Base-by-base conservation (phyloP, 1,139 yeast species). In the Wickerhamomyces sp. region DNA sequence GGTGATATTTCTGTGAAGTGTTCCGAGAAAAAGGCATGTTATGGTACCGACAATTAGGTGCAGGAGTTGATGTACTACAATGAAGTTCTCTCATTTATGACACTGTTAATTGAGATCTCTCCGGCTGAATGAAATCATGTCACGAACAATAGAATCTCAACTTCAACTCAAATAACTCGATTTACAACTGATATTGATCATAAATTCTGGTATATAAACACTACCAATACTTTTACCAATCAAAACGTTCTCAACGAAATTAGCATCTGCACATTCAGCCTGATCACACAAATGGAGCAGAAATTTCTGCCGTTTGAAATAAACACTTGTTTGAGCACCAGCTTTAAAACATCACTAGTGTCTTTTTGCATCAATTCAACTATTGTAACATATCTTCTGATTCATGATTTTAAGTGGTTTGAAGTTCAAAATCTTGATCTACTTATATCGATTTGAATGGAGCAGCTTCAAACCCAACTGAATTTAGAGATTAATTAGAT, bases 381-480 rank as follows among this genome's bases (percentile, higher is more conserved):
- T 69, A 93, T 77, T 35, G 82, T 77, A 2, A 91, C 75, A 49
- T 87, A 76, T 51, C 77, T 76, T 48, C 98, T 73, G 40, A 93
- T 63, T 95, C 84, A 11, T 76, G 73, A 55, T 85, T 86, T 58
- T 76, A 23, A 87, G 60, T 8, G 69, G 62, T 37, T 77, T 77
- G 67, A 87, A 93, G 71, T 38, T 66, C 61, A 64, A 78, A 93
- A 41, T 74, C 68, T 15, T 71, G 75, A 15, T 88, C 76, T 2
- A 79, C 83, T 59, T 93, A 99, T 0, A 98, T 89, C 15, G 93
- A 69, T 61, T 93, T 93, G 72, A 93, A 93, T 1, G 99, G 97
- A 0, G 98, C 96, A 1, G 96, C 95, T 61, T 93, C 99, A 64
- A 93, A 90, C 0, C 97, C 96, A 45, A 93, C 89, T 47, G 95